A percentile compares a stretch with the other conserved stretches of the same genome.
phyloP scores from a whole-genome alignment of 305 asterid genomes.

The Euphrasia arctica region DNA sequence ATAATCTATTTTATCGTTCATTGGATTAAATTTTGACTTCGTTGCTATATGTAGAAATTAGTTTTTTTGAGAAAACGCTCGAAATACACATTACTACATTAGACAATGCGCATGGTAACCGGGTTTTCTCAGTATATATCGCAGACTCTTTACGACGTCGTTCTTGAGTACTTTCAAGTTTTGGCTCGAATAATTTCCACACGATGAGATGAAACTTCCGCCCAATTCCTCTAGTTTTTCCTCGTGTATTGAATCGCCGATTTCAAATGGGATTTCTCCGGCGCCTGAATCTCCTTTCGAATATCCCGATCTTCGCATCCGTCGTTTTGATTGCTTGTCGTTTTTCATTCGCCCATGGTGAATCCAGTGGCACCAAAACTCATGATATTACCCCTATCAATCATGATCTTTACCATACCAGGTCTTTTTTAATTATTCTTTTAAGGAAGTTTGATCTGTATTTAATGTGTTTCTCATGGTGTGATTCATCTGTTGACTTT shows the following conservation, averaged over 20 bases:
- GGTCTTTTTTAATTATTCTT: conserved; percentile 30
- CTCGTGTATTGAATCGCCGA: conserved; percentile 29
- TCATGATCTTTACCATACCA: conserved; percentile 84
- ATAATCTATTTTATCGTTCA: no score
- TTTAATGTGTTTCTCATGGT: no score
- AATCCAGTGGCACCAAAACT: conserved; percentile 40
- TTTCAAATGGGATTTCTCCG: conserved; percentile 49
- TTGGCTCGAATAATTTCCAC: not conserved
- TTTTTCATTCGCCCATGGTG: conserved; percentile 39
- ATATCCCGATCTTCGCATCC: conserved; percentile 27
- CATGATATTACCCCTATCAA: conserved; percentile 60
- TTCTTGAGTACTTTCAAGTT: conserved; percentile 1
- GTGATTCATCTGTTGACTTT: not conserved
- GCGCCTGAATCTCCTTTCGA: conserved; percentile 28
- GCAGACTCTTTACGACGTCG: conserved; percentile 25
- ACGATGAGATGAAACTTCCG: conserved; percentile 33
- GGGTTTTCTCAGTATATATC: no score
- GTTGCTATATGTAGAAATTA: no score
- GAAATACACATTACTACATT: no score
- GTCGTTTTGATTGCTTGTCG: conserved; percentile 23
- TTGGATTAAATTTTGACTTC: no score
- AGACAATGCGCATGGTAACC: no score
- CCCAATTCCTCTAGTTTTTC: conserved; percentile 21
- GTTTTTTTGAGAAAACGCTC: no score
- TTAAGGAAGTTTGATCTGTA: not conserved